Base-by-base conservation (phyloP, 2,329 filamentous ascomycete genomes). In the Sporothrix pseudoabietina region DNA sequence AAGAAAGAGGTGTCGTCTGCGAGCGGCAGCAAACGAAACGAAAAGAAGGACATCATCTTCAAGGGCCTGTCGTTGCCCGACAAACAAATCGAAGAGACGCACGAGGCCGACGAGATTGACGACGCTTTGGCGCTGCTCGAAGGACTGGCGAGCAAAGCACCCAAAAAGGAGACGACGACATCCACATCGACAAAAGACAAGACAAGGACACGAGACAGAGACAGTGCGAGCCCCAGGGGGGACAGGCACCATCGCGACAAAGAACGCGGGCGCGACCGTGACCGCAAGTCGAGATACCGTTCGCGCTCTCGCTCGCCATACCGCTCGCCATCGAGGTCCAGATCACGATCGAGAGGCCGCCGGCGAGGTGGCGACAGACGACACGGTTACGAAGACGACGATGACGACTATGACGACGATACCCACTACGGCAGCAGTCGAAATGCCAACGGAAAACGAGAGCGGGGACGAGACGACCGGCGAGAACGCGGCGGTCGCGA, bases 71-170 rank as follows among this genome's bases (percentile, higher is more conserved):
- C 94, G 8, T 87, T 99, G 63, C 94, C 95, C 0, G 95, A 99
- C 81, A 91, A 90, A 79, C 87, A 90, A 44, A 79, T 80, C 0
- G 77, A 77, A 5, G 76, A 47, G 39, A 66, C 81, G 35, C 79
- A 82, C 0, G 77, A 77, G 39, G 69, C 55, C 4, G 92, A 93
- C 79, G 92, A 89, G 26, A 91, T 98, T 79, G 96, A 98, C 79
- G 94, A 99, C 81, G 97, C 96, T 0, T 89, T 99, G 78, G 94
- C 94, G 0, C 87, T 97, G 78, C 82, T 99, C n/a, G 96, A 98
- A 81, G 92, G 90, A 0, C 83, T 98, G 54, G 94, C 94, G 75
- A 87, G 88, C 8, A 94, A 92, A 78, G 84, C 85, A 52, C 76
- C 79, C 65, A 78, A 79, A 66, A 78, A 44, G 79, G 30, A 39